Evolutionary conservation across 2,329 filamentous ascomycete genomes (phyloP), one percentile per base, ranked within the genome.

Genomic region (Phialocephala sp.): DNA sequence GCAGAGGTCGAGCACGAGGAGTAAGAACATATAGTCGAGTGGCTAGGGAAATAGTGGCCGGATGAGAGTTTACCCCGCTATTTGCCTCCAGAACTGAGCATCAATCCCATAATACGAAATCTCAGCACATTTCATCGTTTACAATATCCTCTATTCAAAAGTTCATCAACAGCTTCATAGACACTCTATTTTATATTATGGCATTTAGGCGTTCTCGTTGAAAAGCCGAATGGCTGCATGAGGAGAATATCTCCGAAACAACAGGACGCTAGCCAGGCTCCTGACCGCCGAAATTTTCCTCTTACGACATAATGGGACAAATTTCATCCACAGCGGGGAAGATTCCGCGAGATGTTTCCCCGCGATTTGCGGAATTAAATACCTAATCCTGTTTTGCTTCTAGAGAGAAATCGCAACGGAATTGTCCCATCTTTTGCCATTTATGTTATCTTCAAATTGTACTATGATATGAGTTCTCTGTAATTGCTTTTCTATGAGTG

Each of bases 211-310:
- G 14, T 11, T 50, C 22, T 20, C 18, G 12, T 27, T 32, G 15
- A 54, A 18, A 54, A 27, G 45, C 45, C 11, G n/a, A n/a, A 8
- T 20, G 22, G 24, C 50, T 18, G 15, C 9, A 54, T 8, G 24
- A 54, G 24, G 27, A 54, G 27, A 32, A 54, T 35, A 54, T 54
- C 14, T 54, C 50, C 50, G 50, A 24, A 22, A 24, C 20, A 35
- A 43, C 56, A 41, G 36, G 18, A 50, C 45, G 22, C 45, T 50
- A 50, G 45, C 22, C 12, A 6, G n/a, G 45, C 50, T 54, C 22
- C 50, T 54, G 22, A 50, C 45, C 24, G 50, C 50, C 50, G 50
- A 54, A 54, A 35, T 54, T 54, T 54, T 54, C 50, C 50, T 54
- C 8, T 52, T 52, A 32, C 9, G 47, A n/a, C n/a, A n/a, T n/a